Conservation (phyloP, 2,329 filamentous ascomycete genomes). For the Apiospora sp. region DNA sequence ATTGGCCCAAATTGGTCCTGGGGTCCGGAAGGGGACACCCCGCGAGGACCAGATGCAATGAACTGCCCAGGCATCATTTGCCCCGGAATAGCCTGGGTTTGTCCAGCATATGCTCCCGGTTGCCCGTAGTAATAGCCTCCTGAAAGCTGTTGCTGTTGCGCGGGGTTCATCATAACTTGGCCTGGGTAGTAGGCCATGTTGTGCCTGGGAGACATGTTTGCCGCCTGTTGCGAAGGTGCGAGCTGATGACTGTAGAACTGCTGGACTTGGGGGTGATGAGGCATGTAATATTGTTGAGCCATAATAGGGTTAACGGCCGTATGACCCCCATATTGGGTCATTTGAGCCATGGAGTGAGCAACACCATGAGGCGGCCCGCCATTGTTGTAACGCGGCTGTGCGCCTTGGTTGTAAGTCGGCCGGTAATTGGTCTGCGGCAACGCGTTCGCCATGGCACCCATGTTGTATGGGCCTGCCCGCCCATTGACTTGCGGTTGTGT, state of each 20-base stretch:
- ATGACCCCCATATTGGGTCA: conserved; percentile 51
- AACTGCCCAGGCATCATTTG: conserved; percentile 48
- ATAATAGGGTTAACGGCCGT: conserved; percentile 46
- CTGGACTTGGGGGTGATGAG: conserved; percentile 52
- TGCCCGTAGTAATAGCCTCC: conserved; percentile 55
- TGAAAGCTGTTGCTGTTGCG: conserved; percentile 45
- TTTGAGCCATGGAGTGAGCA: conserved; percentile 46
- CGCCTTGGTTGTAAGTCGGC: conserved; percentile 47
- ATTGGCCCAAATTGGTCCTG: conserved; percentile 32
- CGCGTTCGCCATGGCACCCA: conserved; percentile 53
- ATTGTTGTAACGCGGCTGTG: conserved; percentile 41
- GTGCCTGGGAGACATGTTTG: conserved; percentile 46
- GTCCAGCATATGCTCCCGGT: conserved; percentile 46
- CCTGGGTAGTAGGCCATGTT: conserved; percentile 54
- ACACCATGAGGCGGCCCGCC: conserved; percentile 45
- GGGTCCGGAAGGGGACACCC: conserved; percentile 33
- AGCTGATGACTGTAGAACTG: conserved; percentile 54
- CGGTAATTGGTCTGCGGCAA: conserved; percentile 53
- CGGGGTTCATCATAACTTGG: conserved; percentile 51
- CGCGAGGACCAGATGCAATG: conserved; percentile 33
- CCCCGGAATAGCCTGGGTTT: conserved; percentile 42
- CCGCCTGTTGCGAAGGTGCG: conserved; percentile 46
- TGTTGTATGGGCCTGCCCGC: conserved; percentile 53
- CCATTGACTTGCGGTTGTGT: conserved; percentile 40
- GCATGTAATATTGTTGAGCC: conserved; percentile 56